phyloP scores from a whole-genome alignment of 2,329 filamentous ascomycete species.

The Cadophora sp. region DNA sequence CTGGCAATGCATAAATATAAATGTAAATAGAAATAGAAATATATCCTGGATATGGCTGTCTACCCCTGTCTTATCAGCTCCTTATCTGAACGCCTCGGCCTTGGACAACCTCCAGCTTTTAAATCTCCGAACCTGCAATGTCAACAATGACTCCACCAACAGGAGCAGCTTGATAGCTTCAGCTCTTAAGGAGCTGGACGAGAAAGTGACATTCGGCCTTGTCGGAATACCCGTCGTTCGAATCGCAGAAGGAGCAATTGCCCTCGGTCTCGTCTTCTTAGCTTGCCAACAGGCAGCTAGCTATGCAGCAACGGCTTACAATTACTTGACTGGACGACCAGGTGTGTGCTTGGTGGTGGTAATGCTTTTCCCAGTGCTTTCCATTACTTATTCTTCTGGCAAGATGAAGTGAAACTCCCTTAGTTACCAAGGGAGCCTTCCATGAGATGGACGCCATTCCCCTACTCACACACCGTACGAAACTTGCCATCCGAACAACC shows the following conservation, averaged over 20 bases:
- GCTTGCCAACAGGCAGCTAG: conserved; percentile 63
- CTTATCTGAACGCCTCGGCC: conserved; percentile 18
- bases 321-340: conserved; percentile 61
- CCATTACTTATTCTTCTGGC: conserved; percentile 60
- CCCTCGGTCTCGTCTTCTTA: conserved; percentile 58
- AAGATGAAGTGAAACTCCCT: conserved; percentile 57
- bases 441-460: conserved; percentile 63
- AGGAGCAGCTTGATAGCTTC: conserved; percentile 41
- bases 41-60: background rate
- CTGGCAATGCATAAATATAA: conserved; percentile 5
- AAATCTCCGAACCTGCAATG: background rate
- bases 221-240: conserved; percentile 53
- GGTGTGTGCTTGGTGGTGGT: conserved; percentile 65
- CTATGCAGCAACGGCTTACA: conserved; percentile 65
- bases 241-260: conserved; percentile 53
- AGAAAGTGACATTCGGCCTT: conserved; percentile 43
- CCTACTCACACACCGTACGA: conserved; percentile 51
- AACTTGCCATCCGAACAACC: conserved; percentile 49
- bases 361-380: conserved; percentile 63
- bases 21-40: background rate
- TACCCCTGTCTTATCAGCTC: background rate
- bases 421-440: conserved; percentile 59
- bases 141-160: conserved; percentile 28
- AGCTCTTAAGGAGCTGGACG: conserved; percentile 40
- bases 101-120: conserved; percentile 12